Evolutionary conservation across 768 basidiomycete genomes (phyloP), one percentile per base, ranked within the genome.

Genomic region (Dioszegia hungarica): DNA sequence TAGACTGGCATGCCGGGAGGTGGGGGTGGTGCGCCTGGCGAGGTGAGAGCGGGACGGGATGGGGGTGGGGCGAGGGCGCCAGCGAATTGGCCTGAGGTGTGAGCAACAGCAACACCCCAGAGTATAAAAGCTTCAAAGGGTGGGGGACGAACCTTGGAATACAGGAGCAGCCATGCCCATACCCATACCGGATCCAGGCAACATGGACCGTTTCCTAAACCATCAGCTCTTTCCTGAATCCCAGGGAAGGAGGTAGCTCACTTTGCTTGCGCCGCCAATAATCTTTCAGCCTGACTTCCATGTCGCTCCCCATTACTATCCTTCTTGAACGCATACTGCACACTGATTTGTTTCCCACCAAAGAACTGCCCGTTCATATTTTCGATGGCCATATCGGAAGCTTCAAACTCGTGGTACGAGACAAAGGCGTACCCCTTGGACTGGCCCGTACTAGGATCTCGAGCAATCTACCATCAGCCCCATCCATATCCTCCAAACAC

Each of bases 251-350:
- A 11, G 19, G 20, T n/a, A 9, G 46, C 82, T 81, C 57, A 88
- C 63, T 90, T 84, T 44, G 94, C 95, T 76, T 98, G 93, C 1
- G 91, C 85, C 2, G 93, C 92, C 66, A 99, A 83, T 31, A 97
- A 84, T 56, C 95, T 86, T 78, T 99, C 95, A n/a, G 95, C 93
- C 15, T 88, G 81, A 11, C 94, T 95, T 27, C 95, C 95, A 70
- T 98, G 95, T 4, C 95, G 84, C 77, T 99, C 95, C 56, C 94
- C 94, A 73, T 97, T 94, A 40, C 90, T 92, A 70, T 98, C 95
- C 79, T 98, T 98, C 79, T 99, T 98, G 83, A 98, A 97, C 1
- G 95, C 94, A 75, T 95, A 99, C 74, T 97, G 92, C 11, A 95
- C 92, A 17, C 87, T 85, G 72, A 99, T 90, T 52, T 92, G 88